phyloP scores from a whole-genome alignment of 176 grass and related monocot species.

The Oryza glaberrima region DNA sequence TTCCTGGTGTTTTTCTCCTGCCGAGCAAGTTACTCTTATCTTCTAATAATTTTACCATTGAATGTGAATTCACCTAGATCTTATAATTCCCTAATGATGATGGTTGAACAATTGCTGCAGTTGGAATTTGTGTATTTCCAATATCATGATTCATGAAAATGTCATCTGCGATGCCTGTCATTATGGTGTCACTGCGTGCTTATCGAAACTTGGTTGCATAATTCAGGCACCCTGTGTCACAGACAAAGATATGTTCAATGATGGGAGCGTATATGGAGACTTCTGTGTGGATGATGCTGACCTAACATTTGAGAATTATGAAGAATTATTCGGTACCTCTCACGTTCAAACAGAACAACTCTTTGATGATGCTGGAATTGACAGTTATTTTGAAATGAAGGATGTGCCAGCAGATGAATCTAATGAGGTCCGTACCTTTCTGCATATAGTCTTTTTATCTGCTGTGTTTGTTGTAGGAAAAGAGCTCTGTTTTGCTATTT shows the following conservation, averaged over 20 bases:
- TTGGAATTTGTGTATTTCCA: not conserved
- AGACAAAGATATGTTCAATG: constrained; percentile 60
- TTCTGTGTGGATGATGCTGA: constrained; percentile 69
- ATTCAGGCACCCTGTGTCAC: constrained; percentile 43
- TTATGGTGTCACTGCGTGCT: constrained; percentile 29
- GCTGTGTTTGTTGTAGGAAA: constrained; percentile 23
- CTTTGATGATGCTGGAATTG: constrained; percentile 93
- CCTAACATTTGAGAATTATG: constrained; percentile 89
- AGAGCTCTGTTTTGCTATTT: not conserved
- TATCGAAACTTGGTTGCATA: constrained; percentile 29
- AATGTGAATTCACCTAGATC: not conserved
- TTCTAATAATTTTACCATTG: not conserved
- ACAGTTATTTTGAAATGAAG: constrained; percentile 74
- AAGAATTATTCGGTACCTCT: constrained; percentile 83
- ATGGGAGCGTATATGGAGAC: constrained; percentile 77
- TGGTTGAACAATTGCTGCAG: constrained; percentile 12
- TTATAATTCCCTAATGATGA: constrained; percentile 3
- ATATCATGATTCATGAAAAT: constrained; percentile 3
- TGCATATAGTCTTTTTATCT: not conserved
- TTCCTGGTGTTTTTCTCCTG: not conserved
- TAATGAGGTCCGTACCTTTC: constrained; percentile 43
- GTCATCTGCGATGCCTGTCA: not conserved
- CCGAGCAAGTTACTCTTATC: not conserved
- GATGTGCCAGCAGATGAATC: constrained; percentile 62
- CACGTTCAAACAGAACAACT: constrained; percentile 69